A percentile compares a stretch with the other conserved stretches of the same genome.
These are phyloP conservation scores for Strigomonas culicis DNA, from an alignment of 208 protist genomes.

Conservation along the genomic window DNA sequence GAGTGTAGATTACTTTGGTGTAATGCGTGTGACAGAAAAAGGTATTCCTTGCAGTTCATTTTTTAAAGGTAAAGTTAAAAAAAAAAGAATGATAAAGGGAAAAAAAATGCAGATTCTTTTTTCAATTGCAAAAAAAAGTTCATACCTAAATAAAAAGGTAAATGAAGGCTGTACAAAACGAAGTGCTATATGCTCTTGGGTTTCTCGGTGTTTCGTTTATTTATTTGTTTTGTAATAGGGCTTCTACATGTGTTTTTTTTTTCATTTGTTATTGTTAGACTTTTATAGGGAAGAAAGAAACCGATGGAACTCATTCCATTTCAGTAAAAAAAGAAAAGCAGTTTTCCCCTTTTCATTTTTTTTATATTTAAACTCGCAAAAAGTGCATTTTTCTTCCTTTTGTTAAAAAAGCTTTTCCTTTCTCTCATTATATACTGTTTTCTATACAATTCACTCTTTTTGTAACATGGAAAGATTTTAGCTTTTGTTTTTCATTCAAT, in stretches of 20 bases:
- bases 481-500: constrained; percentile 7
- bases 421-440: constrained; percentile 1
- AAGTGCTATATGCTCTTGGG: too few species aligned
- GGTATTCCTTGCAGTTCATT: not conserved
- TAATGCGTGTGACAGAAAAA: not conserved
- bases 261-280: not conserved
- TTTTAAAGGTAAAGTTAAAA: not conserved
- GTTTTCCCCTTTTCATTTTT: constrained; percentile 2
- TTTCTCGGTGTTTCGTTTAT: constrained; percentile 9
- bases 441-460: not conserved
- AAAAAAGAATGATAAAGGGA: constrained; percentile 10
- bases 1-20: not conserved
- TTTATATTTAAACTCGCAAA: not conserved
- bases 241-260: constrained; percentile 9
- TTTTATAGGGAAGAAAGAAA: not conserved
- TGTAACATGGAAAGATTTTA: not conserved
- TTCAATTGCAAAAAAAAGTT: constrained; percentile 13
- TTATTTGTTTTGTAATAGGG: constrained; percentile 2
- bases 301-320: not conserved
- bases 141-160: not conserved
- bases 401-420: not conserved
- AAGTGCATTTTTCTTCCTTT: not conserved
- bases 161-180: too few species aligned
- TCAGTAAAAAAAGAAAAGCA: constrained; percentile 9
- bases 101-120: not conserved